Evolutionary conservation across 2,329 filamentous ascomycete species (phyloP), one percentile per base, ranked within the genome.

Genomic region (Ophiocordyceps unilateralis): DNA sequence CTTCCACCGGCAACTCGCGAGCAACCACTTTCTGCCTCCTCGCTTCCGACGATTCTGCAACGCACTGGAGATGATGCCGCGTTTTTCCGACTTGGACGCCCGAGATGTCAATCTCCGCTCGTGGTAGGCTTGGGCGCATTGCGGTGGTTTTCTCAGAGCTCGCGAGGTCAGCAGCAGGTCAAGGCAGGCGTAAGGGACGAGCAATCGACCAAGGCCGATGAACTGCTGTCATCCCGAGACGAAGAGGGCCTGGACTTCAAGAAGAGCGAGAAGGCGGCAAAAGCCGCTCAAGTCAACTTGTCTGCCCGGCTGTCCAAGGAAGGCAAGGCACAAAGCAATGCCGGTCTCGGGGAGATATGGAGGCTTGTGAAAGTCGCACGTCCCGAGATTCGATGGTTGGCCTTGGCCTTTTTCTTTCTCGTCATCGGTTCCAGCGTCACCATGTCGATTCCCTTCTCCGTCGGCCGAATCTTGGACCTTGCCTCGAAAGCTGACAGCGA

Each of bases 381-480:
- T 44, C 89, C 89, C 3, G 91, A 98, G 64, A 65, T 83, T 24
- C 80, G 71, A 56, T 82, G 83, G 61, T 76, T 98, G 15, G 71
- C 69, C 7, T 62, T 83, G 49, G 93, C 93, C 4, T 89, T 96
- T 58, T 59, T 82, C 44, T 83, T 94, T 56, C 70, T 98, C 41
- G 70, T 98, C 45, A 71, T 95, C 48, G 95, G 89, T 15, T 96
- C 89, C 4, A 74, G 78, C 42, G 87, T 98, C 51, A 93, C 88
- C 45, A 93, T 98, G 83, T 88, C 86, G 2, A 84, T 98, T 46
- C 91, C 91, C 1, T 94, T 95, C 58, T 93, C 88, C 0, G 93
- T 98, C 50, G 91, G 91, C 44, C 89, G 88, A 57, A 93, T 98
- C 48, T 68, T 98, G 58, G 91, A 98, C 62, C 76, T 91, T 43